Percentiles rank a stretch among this genome's conserved stretches.
phyloP scores from a whole-genome alignment of 1,284 basidiomycete genomes.

The Erythrobasidium hasegawianum region DNA sequence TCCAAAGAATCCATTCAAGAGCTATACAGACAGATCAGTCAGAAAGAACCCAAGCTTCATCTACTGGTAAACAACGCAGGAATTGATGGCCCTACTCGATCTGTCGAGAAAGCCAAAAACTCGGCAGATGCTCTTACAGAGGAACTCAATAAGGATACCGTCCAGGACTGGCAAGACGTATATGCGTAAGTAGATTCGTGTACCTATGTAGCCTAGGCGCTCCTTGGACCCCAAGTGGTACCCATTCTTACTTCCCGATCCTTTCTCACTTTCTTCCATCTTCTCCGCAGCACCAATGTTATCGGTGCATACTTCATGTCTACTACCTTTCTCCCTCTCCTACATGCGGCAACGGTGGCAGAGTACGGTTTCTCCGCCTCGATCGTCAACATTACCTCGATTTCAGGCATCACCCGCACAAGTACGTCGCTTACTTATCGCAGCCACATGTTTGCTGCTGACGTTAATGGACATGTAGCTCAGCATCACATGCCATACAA shows the following conservation, averaged over 20 bases:
- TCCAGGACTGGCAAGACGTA: constrained; percentile 60
- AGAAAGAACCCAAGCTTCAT: constrained; percentile 65
- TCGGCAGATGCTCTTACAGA: constrained; percentile 61
- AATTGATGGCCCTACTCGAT: constrained; percentile 52
- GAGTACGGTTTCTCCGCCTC: constrained; percentile 58
- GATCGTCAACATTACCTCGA: constrained; percentile 71
- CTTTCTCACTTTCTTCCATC: background rate
- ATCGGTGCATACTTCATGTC: constrained; percentile 64
- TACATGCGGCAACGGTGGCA: constrained; percentile 61
- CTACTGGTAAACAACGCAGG: constrained; percentile 68
- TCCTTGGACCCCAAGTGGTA: too few species aligned
- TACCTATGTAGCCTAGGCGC: too few species aligned
- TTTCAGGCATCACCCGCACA: constrained; percentile 58
- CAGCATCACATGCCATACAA: constrained; percentile 71
- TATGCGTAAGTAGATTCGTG: constrained; percentile 55
- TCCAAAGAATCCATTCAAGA: constrained; percentile 62
- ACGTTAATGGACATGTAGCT: too few species aligned
- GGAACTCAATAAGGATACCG: constrained; percentile 57
- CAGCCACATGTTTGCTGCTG: too few species aligned
- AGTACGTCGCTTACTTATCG: too few species aligned
- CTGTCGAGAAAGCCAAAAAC: constrained; percentile 59
- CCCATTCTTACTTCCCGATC: background rate
- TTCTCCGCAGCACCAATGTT: constrained; percentile 47
- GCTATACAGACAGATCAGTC: constrained; percentile 57
- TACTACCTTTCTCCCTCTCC: constrained; percentile 67